Conservation (phyloP, 331 rosid genomes). For the Ulmus americana region DNA sequence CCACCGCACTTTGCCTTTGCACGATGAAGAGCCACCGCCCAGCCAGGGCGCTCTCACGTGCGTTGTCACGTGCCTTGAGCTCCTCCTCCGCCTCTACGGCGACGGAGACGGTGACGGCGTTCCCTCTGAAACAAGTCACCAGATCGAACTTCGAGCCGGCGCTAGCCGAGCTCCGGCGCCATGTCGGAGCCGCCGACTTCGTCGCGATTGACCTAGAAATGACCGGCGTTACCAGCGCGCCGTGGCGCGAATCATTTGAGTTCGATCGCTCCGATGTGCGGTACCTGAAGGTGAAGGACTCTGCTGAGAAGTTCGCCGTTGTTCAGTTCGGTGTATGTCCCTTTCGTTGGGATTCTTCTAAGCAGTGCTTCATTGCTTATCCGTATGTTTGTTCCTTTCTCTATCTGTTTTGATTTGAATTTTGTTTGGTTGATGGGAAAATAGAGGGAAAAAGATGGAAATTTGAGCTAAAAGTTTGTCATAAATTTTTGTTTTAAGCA, state of each 20-base stretch:
- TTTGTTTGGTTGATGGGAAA: slow-evolving; percentile 7
- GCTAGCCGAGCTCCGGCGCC: slow-evolving; percentile 58
- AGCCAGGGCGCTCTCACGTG: slow-evolving; percentile 40
- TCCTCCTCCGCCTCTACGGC: slow-evolving; percentile 16
- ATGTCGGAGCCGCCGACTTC: slow-evolving; percentile 67
- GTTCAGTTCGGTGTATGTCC: slow-evolving; percentile 90
- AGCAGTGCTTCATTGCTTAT: slow-evolving; percentile 50
- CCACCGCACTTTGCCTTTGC: neutral
- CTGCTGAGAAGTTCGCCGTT: slow-evolving; percentile 79
- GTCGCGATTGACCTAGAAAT: slow-evolving; percentile 94
- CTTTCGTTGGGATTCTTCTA: slow-evolving; percentile 73
- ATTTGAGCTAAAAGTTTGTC: too few species aligned
- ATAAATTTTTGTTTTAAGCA: too few species aligned
- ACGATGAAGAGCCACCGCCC: slow-evolving; percentile 46
- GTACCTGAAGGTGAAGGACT: slow-evolving; percentile 80
- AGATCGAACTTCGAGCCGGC: slow-evolving; percentile 61
- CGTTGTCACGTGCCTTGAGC: slow-evolving; percentile 47
- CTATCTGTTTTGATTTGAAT: neutral
- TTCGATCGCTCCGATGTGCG: slow-evolving; percentile 83
- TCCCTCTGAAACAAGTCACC: slow-evolving; percentile 73
- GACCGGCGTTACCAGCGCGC: slow-evolving; percentile 88
- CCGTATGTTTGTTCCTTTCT: slow-evolving; percentile 46
- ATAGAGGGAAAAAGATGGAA: neutral
- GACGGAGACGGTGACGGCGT: slow-evolving; percentile 25
- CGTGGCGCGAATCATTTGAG: slow-evolving; percentile 79